Conservation (phyloP, 1,284 basidiomycete genomes). For the Agaricales sp. region DNA sequence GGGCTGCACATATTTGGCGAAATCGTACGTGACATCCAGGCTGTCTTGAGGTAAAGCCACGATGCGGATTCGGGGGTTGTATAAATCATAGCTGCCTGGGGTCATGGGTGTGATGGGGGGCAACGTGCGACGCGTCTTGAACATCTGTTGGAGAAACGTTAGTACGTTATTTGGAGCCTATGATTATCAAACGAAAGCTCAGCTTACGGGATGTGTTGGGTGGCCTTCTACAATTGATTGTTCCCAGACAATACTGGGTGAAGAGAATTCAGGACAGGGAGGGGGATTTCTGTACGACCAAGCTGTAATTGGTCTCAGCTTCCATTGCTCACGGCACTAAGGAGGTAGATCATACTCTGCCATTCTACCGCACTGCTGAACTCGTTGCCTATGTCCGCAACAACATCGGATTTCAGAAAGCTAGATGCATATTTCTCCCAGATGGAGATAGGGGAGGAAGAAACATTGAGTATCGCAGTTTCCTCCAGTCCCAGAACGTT, state of each 20-base stretch:
- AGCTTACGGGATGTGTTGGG: conserved; percentile 38
- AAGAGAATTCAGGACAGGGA: conserved; percentile 26
- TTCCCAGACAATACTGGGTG: conserved; percentile 41
- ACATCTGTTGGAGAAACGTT: conserved; percentile 28
- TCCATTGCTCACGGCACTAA: not conserved
- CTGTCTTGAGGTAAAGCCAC: conserved; percentile 28
- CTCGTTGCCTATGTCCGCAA: conserved; percentile 28
- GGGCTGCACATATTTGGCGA: conserved; percentile 28
- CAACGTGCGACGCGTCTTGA: conserved; percentile 38
- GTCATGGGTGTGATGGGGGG: conserved; percentile 31
- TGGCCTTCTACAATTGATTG: conserved; percentile 47
- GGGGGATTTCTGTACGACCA: conserved; percentile 37
- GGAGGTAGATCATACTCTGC: conserved; percentile 27
- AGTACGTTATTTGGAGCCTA: not conserved
- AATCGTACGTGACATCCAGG: conserved; percentile 35
- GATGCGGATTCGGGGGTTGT: conserved; percentile 33
- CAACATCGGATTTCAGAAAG: conserved; percentile 24
- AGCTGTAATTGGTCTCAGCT: conserved; percentile 15
- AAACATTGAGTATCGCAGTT: conserved; percentile 13
- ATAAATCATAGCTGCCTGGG: conserved; percentile 34
- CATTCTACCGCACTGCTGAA: conserved; percentile 33
- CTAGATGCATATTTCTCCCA: conserved; percentile 31
- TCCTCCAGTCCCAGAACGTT: conserved; percentile 15
- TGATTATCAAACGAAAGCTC: not conserved
- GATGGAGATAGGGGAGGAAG: conserved; percentile 23